Evolutionary conservation across 305 asterid species (phyloP).

Genomic region (Fraxinus xanthoxyloides): DNA sequence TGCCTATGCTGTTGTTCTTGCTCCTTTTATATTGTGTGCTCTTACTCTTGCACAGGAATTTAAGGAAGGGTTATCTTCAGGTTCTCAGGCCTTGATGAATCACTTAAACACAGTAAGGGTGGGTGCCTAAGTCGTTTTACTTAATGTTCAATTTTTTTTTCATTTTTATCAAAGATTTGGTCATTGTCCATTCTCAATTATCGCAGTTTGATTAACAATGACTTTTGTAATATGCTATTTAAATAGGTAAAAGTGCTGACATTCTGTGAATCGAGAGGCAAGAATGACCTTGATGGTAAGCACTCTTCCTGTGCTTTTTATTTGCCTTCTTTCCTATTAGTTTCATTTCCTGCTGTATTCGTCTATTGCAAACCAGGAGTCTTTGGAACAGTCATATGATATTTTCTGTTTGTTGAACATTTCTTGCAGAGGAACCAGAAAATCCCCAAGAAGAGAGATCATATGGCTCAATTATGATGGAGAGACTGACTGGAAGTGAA

Average conservation of each 20-base stretch:
- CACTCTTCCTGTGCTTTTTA: constrained; percentile 11
- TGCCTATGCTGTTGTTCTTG: constrained; percentile 9
- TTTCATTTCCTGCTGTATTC: background rate
- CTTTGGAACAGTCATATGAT: background rate
- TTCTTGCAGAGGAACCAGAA: constrained; percentile 59
- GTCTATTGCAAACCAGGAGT: background rate
- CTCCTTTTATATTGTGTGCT: constrained; percentile 13
- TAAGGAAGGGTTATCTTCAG: constrained; percentile 70
- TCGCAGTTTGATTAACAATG: background rate
- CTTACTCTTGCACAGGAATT: constrained; percentile 63
- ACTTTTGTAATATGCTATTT: constrained; percentile 20
- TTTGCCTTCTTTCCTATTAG: background rate
- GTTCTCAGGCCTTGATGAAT: constrained; percentile 64
- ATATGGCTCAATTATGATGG: constrained; percentile 84
- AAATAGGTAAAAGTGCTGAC: constrained; percentile 81
- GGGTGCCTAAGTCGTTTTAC: constrained; percentile 18
- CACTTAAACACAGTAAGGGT: constrained; percentile 62
- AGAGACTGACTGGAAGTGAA: constrained; percentile 73
- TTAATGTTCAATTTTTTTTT: constrained; percentile 5
- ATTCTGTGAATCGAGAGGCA: constrained; percentile 68
- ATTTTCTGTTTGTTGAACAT: background rate
- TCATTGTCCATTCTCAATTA: constrained; percentile 8
- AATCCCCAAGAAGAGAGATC: constrained; percentile 63
- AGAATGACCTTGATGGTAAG: constrained; percentile 52
- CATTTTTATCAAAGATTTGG: background rate